Percentiles rank a stretch among this genome's conserved stretches.
phyloP scores from a whole-genome alignment of 352 stramenopile species.

The Detonula confervacea region DNA sequence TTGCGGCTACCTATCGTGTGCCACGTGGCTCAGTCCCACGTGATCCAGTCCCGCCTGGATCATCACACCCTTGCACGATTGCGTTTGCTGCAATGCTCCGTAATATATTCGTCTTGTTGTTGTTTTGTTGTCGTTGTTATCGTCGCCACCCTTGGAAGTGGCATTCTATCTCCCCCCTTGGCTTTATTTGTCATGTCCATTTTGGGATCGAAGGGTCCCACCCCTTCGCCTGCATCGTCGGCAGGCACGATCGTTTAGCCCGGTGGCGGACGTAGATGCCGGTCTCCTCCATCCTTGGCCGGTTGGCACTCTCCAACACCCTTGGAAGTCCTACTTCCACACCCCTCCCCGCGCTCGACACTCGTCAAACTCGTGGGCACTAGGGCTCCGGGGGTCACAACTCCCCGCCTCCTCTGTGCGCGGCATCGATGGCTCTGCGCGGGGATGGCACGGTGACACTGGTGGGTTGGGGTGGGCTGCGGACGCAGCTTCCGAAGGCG shows the following conservation, averaged over 20 bases:
- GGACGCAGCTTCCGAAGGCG: not conserved
- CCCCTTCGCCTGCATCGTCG: not conserved
- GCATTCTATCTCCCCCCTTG: not conserved
- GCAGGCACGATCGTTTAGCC: not conserved
- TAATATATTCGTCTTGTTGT: too few species aligned
- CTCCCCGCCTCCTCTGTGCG: constrained; percentile 1
- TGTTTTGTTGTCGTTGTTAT: too few species aligned
- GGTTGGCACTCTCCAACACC: not conserved
- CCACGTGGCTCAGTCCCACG: too few species aligned
- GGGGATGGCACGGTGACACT: not conserved
- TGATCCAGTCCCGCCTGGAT: too few species aligned
- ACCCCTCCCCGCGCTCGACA: not conserved
- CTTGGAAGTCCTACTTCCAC: not conserved
- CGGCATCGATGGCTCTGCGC: not conserved
- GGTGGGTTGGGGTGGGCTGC: not conserved
- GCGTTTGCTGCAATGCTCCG: too few species aligned
- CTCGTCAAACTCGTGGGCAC: not conserved
- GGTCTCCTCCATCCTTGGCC: not conserved
- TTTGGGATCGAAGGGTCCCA: not conserved
- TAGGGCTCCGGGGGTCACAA: not conserved
- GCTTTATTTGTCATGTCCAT: not conserved
- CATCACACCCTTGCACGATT: too few species aligned
- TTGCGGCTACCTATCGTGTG: too few species aligned
- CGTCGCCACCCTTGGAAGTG: not conserved
- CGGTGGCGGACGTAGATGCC: not conserved